Evolutionary conservation across 192 early-diverging fungal genomes (phyloP), one percentile per base, ranked within the genome.

Genomic region (Podila minutissima): DNA sequence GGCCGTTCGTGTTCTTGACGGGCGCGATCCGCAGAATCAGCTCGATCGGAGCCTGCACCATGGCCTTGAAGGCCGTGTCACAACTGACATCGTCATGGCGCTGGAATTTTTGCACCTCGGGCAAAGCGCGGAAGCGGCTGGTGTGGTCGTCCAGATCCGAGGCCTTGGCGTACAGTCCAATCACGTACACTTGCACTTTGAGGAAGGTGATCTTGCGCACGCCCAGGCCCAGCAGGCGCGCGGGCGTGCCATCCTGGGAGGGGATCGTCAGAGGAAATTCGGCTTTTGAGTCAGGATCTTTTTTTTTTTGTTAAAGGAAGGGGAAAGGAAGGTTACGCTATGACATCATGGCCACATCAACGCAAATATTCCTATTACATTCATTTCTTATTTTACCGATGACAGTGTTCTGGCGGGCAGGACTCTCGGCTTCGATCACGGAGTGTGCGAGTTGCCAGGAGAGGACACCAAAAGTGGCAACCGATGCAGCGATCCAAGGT

Each of bases 161-260:
- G 22, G 64, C 81, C 15, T 74, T 59, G 66, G 83, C 81, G 72
- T 90, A 90, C 33, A 90, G 48, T 22, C 86, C 89, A 5, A 88
- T 49, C 1, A 86, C 82, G 50, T 87, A 90, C 12, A 90, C 89
- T 67, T 86, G 86, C 8, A 90, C 62, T 37, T 83, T 86, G 8
- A 90, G 69, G 50, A 90, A 90, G 15, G 83, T 86, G 35, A 88
- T 86, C 67, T 83, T 83, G 58, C 89, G 75, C 20, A 85, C 85
- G 12, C 89, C 89, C 19, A 88, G 66, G 37, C 89, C 89, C 37
- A 90, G 64, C 11, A 89, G 60, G 29, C 83, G 74, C 15, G 84
- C 84, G 26, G 83, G 78, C 22, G 83, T 78, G 57, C 78, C 87
- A 7, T 82, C 74, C 61, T 83, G 67, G n/a, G 84, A 71, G 11